Evolutionary conservation across 2,329 filamentous ascomycete species (phyloP).

Genomic region (Cephalotrichum gorgonifer): DNA sequence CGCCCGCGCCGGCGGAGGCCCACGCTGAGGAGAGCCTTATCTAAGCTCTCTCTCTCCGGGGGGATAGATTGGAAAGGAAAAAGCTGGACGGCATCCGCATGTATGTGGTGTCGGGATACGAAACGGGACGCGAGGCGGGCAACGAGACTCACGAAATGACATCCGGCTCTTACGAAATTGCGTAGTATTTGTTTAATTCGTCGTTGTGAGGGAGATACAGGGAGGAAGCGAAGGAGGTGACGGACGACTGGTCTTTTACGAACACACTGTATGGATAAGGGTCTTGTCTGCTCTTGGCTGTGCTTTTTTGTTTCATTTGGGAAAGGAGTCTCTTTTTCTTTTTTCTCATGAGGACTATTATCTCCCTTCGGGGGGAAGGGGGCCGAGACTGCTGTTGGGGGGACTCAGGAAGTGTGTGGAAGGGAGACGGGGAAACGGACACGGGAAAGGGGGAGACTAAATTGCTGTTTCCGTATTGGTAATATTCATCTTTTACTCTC

Average conservation of each 20-base stretch:
- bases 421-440: neutral
- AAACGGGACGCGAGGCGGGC: conserved; percentile 1
- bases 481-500: neutral
- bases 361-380: no score
- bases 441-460: neutral
- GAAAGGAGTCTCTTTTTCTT: neutral
- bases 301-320: neutral
- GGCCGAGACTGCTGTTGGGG: no score
- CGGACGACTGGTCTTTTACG: neutral
- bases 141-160: conserved; percentile 4
- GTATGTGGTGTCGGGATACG: neutral
- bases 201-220: neutral
- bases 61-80: neutral
- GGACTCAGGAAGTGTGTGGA: no score
- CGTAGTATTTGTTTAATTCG: neutral
- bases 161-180: conserved; percentile 5
- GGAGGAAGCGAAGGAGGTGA: neutral
- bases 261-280: neutral
- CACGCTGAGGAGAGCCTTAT: conserved; percentile 1
- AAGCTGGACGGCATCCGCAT: neutral
- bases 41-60: neutral
- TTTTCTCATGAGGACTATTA: neutral
- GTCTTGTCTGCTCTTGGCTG: neutral
- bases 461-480: neutral
- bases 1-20: no score